Evolutionary conservation across 2,329 filamentous ascomycete genomes (phyloP), one percentile per base, ranked within the genome.

Genomic region (Aspergillus ochraceoroseus): DNA sequence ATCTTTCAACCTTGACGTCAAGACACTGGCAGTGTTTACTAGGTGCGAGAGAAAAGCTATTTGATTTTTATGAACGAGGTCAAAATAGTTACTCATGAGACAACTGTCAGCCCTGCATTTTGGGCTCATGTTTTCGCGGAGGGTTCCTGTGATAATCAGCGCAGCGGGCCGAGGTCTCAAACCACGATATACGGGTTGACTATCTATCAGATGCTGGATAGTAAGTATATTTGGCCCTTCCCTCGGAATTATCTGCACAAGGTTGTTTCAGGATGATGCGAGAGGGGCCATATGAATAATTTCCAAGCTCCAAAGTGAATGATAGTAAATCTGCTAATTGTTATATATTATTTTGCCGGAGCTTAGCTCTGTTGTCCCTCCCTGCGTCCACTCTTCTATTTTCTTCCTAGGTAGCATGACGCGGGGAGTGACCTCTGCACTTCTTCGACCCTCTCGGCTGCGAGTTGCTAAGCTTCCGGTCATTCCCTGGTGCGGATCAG

Each of bases 141-240:
- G 15, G 13, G 14, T 15, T 34, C 39, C 32, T 9, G 39, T 41
- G 38, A 30, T 20, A 7, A 9, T 20, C 11, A 27, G 22, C 23
- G 33, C 12, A 6, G 34, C 25, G 39, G 41, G 25, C 41, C 34
- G 34, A 38, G 41, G 41, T 43, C 25, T 26, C 17, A 14, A 37
- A 37, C 22, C 14, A 13, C 20, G n/a, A 15, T 23, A 8, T n/a
- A n/a, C n/a, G n/a, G n/a, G 13, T 22, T 15, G 23, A 15, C 32
- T 12, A 27, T 25, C 27, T 38, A 22, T 38, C 41, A 43, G 41
- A 28, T 43, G 41, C 23, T 22, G 11, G 18, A 7, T 5, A 33
- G n/a, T 1, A 23, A 33, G n/a, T 1, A 23, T 11, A 13, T 6
- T 18, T 23, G n/a, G 13, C 23, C 12, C 8, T 22, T 23, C 19